Base-by-base conservation (phyloP, 164 flowering plant species). In the Stephania japonica region DNA sequence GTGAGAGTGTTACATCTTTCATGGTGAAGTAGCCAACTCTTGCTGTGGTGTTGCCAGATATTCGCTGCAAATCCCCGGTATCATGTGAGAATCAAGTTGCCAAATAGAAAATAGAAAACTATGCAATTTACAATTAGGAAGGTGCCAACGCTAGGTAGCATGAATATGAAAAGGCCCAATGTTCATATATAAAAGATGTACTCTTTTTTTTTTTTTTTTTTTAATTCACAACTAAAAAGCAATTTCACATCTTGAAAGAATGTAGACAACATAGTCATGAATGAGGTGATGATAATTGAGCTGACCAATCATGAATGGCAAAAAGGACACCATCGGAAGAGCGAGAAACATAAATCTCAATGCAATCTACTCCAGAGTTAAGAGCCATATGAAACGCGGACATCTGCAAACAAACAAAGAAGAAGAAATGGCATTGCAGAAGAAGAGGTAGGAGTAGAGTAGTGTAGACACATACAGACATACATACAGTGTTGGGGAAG, bases 41-140 rank as follows among this genome's bases (percentile, higher is more conserved):
- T 74, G 92, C 83, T 70, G 90, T 80, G 47, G 49, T 77, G 74
- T 90, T 88, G 74, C 99, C 93, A 81, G 93, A 81, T 78, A 93
- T 81, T 74, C 86, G 84, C 88, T 95, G 99, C 92, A 95, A 87
- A 79, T 95, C 99, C 97, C 99, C 93, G 98, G 97, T 80, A 81
- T 75, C 83, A 85, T 63, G 75, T 81, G 64, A 81, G 69, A 83
- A 85, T 90, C 82, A 89, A 80, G 73, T 77, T 61, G 76, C 83
- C 81, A 70, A 77, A 77, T n/a, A n/a, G n/a, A n/a, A n/a, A n/a
- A n/a, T n/a, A n/a, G n/a, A n/a, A n/a, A n/a, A n/a, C n/a, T n/a
- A n/a, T n/a, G n/a, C n/a, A n/a, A n/a, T n/a, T n/a, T n/a, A n/a
- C n/a, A n/a, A n/a, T n/a, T n/a, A n/a, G n/a, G n/a, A n/a, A n/a